Conservation (phyloP, 352 stramenopile species). For the Globisporangium emineosum region DNA sequence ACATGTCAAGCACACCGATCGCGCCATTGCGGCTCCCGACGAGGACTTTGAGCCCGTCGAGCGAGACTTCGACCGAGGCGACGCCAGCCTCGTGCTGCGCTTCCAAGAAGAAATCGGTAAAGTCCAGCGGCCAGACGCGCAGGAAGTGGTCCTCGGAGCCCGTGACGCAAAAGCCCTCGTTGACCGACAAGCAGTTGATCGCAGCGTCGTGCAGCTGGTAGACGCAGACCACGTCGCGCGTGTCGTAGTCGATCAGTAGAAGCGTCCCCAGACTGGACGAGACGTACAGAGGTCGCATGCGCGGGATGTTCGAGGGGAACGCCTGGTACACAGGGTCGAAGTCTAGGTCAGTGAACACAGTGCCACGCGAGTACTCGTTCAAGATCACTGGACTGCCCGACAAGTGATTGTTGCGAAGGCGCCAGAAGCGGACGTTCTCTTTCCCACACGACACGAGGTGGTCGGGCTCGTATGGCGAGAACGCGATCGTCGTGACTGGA, state of each 20-base stretch:
- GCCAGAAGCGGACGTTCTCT: slow-evolving; percentile 93
- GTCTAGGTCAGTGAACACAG: slow-evolving; percentile 78
- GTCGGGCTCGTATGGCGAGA: slow-evolving; percentile 79
- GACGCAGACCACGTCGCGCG: slow-evolving; percentile 79
- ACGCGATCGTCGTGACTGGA: slow-evolving; percentile 59
- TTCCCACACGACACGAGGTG: slow-evolving; percentile 87
- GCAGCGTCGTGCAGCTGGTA: slow-evolving; percentile 85
- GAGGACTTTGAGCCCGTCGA: slow-evolving; percentile 76
- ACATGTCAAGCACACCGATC: slow-evolving; percentile 84
- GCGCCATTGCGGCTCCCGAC: slow-evolving; percentile 72
- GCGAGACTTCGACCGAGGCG: slow-evolving; percentile 57
- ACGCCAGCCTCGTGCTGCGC: slow-evolving; percentile 80
- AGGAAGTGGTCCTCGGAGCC: slow-evolving; percentile 84
- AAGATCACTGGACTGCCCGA: slow-evolving; percentile 82
- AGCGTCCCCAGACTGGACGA: slow-evolving; percentile 72
- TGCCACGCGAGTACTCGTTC: slow-evolving; percentile 86
- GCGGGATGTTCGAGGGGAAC: slow-evolving; percentile 54
- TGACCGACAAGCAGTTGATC: slow-evolving; percentile 83
- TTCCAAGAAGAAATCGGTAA: slow-evolving; percentile 91
- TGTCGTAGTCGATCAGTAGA: slow-evolving; percentile 84
- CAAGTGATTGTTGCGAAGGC: slow-evolving; percentile 61
- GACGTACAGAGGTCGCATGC: slow-evolving; percentile 70
- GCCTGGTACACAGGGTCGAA: slow-evolving; percentile 72
- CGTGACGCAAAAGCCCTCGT: slow-evolving; percentile 90
- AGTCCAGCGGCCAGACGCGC: slow-evolving; percentile 91